Percentiles rank a stretch among this genome's conserved stretches.
Evolutionary conservation across 805 yeast species (phyloP).

Genomic region (Candida yuanshanica): DNA sequence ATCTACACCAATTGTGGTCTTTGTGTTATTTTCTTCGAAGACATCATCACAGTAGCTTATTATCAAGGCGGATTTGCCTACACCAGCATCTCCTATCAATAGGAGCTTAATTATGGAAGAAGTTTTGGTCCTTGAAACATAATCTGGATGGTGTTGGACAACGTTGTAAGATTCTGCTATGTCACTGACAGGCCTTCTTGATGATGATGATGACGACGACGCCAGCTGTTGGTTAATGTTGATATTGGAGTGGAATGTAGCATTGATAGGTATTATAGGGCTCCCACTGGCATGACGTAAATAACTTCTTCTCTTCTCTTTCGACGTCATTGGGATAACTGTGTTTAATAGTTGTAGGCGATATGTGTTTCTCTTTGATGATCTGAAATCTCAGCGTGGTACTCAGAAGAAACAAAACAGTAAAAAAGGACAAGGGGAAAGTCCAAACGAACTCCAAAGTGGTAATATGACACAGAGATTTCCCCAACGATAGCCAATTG

Average conservation of each 20-base stretch:
- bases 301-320: conserved; percentile 20
- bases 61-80: conserved; percentile 43
- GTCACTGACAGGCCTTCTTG: conserved; percentile 11
- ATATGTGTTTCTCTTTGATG: no score
- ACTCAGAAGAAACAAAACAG: no score
- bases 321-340: conserved; percentile 6
- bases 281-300: conserved; percentile 19
- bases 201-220: conserved; percentile 1
- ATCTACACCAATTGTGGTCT: conserved; percentile 43
- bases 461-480: no score
- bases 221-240: conserved; percentile 19
- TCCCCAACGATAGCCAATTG: no score
- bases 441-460: no score
- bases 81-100: conserved; percentile 41
- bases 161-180: conserved; percentile 9
- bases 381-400: no score
- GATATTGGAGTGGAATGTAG: conserved; percentile 18
- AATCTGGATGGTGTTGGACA: conserved; percentile 18
- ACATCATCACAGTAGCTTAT: conserved; percentile 36
- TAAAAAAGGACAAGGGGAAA: no score
- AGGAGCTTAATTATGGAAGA: conserved; percentile 30
- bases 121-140: conserved; percentile 11
- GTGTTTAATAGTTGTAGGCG: no score
- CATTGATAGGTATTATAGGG: conserved; percentile 24
- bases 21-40: conserved; percentile 28